A percentile compares a stretch with the other conserved stretches of the same genome.
Conservation (phyloP, 495 filamentous ascomycete genomes). For the Aspergillus haitiensis region DNA sequence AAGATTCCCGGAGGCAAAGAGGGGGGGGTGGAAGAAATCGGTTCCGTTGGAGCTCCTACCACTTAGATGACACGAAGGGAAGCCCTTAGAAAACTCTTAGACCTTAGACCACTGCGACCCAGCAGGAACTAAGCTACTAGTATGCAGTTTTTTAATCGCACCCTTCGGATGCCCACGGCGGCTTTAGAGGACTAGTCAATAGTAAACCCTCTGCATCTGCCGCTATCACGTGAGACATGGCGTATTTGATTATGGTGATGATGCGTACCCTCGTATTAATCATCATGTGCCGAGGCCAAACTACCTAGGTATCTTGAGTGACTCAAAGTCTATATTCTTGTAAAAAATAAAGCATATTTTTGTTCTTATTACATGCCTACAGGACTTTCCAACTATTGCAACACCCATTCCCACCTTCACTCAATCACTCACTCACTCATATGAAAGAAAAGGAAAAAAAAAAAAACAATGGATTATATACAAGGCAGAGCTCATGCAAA, state of each 20-base stretch:
- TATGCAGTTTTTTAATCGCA: background rate
- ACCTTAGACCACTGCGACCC: background rate
- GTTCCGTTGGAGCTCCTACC: slow-evolving; percentile 5
- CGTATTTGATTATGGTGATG: background rate
- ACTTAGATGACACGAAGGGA: background rate
- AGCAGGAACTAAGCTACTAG: background rate
- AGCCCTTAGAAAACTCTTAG: background rate
- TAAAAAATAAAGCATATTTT: too few species aligned
- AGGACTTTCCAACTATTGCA: background rate
- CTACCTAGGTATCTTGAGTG: too few species aligned
- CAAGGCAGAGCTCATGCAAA: slow-evolving; percentile 7
- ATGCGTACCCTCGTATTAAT: background rate
- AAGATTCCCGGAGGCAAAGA: background rate
- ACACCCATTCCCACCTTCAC: background rate
- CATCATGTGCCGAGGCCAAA: background rate
- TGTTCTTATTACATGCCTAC: too few species aligned
- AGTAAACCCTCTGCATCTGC: background rate
- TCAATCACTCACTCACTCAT: background rate
- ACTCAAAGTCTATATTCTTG: too few species aligned
- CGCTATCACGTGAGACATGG: slow-evolving; percentile 3
- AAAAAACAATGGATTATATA: slow-evolving; percentile 18
- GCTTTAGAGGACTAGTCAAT: slow-evolving; percentile 3
- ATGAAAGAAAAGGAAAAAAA: too few species aligned
- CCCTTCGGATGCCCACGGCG: slow-evolving; percentile 18
- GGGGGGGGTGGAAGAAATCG: background rate